Conservation (phyloP, 805 yeast genomes). For the Nakazawaea pomicola region DNA sequence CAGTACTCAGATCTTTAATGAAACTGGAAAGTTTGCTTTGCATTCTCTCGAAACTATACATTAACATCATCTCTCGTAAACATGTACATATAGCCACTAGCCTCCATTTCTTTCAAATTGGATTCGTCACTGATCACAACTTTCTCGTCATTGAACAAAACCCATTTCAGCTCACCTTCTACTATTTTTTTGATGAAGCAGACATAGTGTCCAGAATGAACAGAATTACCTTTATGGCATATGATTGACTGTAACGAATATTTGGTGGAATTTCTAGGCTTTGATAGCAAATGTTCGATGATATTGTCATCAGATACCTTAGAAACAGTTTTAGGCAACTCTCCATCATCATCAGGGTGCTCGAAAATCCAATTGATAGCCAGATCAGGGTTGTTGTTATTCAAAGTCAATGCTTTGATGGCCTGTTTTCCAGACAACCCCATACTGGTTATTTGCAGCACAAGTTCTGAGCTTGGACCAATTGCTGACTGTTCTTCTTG, state of each 20-base stretch:
- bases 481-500: slow-evolving; percentile 10
- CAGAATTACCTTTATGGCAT: slow-evolving; percentile 86
- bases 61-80: slow-evolving; percentile 21
- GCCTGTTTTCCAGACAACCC: slow-evolving; percentile 69
- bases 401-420: slow-evolving; percentile 63
- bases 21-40: not conserved
- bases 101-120: slow-evolving; percentile 35
- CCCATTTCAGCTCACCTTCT: slow-evolving; percentile 51
- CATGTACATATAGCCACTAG: slow-evolving; percentile 44
- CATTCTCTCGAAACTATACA: too few species aligned
- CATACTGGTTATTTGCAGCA: slow-evolving; percentile 58
- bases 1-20: too few species aligned
- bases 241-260: slow-evolving; percentile 61
- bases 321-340: not conserved
- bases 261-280: slow-evolving; percentile 9
- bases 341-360: slow-evolving; percentile 75
- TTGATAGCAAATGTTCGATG: not conserved
- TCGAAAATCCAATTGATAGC: slow-evolving; percentile 91
- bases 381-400: slow-evolving; percentile 56
- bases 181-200: slow-evolving; percentile 53
- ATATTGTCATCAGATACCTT: slow-evolving; percentile 8
- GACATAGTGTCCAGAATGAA: slow-evolving; percentile 92
- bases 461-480: slow-evolving; percentile 31
- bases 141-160: slow-evolving; percentile 84
- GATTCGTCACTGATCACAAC: slow-evolving; percentile 54